A percentile compares a stretch with the other conserved stretches of the same genome.
Evolutionary conservation across 495 filamentous ascomycete species (phyloP).

Genomic region (Aspergillus bertholletiae): DNA sequence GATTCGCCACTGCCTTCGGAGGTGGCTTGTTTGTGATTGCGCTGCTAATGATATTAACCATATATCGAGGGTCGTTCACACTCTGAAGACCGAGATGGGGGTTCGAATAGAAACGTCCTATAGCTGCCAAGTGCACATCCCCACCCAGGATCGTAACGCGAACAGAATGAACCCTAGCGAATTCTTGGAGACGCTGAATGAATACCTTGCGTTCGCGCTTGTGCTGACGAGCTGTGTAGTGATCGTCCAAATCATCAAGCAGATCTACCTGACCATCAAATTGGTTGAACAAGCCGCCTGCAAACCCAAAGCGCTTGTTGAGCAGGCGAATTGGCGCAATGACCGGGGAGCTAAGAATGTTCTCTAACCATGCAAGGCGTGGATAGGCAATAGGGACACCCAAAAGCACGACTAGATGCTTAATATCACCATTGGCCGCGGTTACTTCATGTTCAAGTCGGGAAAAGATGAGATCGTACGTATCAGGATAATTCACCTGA

Average conservation of each 20-base stretch:
- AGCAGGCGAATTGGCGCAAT: conserved; percentile 83
- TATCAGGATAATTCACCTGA: conserved; percentile 87
- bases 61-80: conserved; percentile 66
- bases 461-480: conserved; percentile 77
- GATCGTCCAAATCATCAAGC: conserved; percentile 90
- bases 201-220: conserved; percentile 80
- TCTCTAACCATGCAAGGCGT: conserved; percentile 89
- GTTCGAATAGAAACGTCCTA: conserved; percentile 73
- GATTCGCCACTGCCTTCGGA: conserved; percentile 80
- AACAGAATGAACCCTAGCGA: conserved; percentile 67
- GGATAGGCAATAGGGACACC: conserved; percentile 96
- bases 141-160: conserved; percentile 83
- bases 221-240: conserved; percentile 90
- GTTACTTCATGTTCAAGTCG: conserved; percentile 63
- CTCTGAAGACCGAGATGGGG: conserved; percentile 57
- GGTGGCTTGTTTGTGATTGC: conserved; percentile 95
- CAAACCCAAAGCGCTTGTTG: conserved; percentile 86
- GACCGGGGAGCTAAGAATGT: conserved; percentile 78
- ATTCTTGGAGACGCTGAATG: conserved; percentile 66
- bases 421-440: conserved; percentile 59
- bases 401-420: conserved; percentile 80
- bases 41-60: conserved; percentile 69
- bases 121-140: conserved; percentile 72
- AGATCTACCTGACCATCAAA: conserved; percentile 91
- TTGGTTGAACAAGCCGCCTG: conserved; percentile 82